Evolutionary conservation across 768 basidiomycete species (phyloP).

Genomic region (Trametopsis cervina): DNA sequence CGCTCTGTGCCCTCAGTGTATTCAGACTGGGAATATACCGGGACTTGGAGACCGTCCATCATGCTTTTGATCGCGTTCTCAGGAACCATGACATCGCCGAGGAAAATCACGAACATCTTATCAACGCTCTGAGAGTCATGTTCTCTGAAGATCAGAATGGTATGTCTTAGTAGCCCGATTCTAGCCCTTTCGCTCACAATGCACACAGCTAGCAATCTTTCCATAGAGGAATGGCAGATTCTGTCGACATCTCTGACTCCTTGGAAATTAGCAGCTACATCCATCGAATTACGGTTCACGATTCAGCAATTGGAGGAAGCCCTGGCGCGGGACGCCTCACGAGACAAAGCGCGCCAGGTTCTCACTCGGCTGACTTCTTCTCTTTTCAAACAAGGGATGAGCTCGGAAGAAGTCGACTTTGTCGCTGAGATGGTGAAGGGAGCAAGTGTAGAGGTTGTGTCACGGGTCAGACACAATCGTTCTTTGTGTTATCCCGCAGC

Average conservation of each 20-base stretch:
- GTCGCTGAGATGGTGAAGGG: slow-evolving; percentile 78
- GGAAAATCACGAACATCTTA: slow-evolving; percentile 48
- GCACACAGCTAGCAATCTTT: neutral
- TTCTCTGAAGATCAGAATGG: slow-evolving; percentile 58
- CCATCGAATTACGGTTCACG: slow-evolving; percentile 71
- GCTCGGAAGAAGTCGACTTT: slow-evolving; percentile 74
- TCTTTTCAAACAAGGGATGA: slow-evolving; percentile 67
- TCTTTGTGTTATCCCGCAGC: too few relatives aligned
- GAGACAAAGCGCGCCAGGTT: slow-evolving; percentile 46
- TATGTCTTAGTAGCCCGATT: too few relatives aligned
- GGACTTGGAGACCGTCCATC: slow-evolving; percentile 63
- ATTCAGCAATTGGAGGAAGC: slow-evolving; percentile 68
- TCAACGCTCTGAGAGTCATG: slow-evolving; percentile 61
- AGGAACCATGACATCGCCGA: slow-evolving; percentile 29
- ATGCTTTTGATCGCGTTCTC: slow-evolving; percentile 56
- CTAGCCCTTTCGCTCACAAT: too few relatives aligned
- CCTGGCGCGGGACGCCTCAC: slow-evolving; percentile 49
- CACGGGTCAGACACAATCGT: slow-evolving; percentile 62
- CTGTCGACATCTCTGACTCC: slow-evolving; percentile 67
- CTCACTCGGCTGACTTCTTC: slow-evolving; percentile 61
- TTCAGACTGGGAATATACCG: slow-evolving; percentile 74
- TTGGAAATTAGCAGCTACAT: slow-evolving; percentile 79
- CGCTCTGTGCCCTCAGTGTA: slow-evolving; percentile 53
- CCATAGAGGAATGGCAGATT: slow-evolving; percentile 35
- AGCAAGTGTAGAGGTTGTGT: slow-evolving; percentile 56